Base-by-base conservation (phyloP, 108 stramenopile genomes). In the Fragilariopsis cylindrus region DNA sequence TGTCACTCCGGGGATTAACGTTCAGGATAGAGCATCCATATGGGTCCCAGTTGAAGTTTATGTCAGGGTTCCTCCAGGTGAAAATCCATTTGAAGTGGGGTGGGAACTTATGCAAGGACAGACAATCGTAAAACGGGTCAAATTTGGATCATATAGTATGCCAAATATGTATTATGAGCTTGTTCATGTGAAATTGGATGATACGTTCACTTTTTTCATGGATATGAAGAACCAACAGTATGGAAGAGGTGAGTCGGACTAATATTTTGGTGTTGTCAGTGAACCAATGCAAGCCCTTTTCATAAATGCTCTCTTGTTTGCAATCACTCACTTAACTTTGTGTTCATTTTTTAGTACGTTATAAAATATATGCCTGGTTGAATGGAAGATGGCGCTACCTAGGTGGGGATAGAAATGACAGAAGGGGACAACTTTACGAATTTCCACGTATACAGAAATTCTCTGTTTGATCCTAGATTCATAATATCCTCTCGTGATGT, bases 31-130 rank as follows among this genome's bases (percentile, higher is more conserved):
- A 52, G 50, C 30, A 62, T 30, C 30, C 30, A 30, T 30, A 62
- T 62, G 60, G 60, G 13, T 66, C 48, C 65, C 65, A 49, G 39
- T 49, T 4, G 43, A 12, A n/a, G n/a, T 48, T 66, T 48, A 66
- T 66, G 19, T 46, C 4, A 11, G 13, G 6, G 48, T 48, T 7
- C 65, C 65, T 15, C 46, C 8, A 30, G 44, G 6, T 19, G 16
- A 47, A 66, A 4, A 47, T 4, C 65, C 65, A 19, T 5, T 49
- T 4, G 65, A 48, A n/a, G 65, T 48, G 39, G 65, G 48, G 42
- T 66, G 65, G 65, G n/a, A n/a, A 11, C 6, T 66, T n/a, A 8
- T 66, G 8, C 46, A 66, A 19, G 65, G 39, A 65, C 8, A 9
- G 6, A 65, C 16, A 15, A 7, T 19, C 9, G 41, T 44, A n/a